Conservation (phyloP, 176 grass and related monocot genomes). For the Panicum miliaceum region DNA sequence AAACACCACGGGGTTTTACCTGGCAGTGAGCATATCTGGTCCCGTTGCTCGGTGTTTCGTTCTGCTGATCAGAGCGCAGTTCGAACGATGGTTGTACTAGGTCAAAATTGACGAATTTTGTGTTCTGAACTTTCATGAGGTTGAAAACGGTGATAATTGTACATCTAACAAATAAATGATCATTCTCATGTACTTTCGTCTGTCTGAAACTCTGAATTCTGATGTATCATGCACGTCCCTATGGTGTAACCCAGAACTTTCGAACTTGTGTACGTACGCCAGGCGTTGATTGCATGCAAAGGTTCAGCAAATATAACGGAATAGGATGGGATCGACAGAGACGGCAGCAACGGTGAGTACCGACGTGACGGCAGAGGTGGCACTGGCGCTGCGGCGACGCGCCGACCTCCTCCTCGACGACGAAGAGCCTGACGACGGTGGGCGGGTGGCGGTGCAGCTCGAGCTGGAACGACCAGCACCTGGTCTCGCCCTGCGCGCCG, state of each 20-base stretch:
- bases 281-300: not conserved
- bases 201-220: not conserved
- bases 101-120: not conserved
- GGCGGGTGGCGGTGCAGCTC: conserved; percentile 74
- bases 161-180: not conserved
- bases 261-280: not conserved
- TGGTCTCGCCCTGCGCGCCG: conserved; percentile 59
- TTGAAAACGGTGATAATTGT: not conserved
- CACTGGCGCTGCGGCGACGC: conserved; percentile 58
- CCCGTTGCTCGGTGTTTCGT: not conserved
- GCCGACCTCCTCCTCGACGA: conserved; percentile 81
- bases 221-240: not conserved
- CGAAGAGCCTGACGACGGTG: conserved; percentile 61
- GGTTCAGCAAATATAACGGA: not conserved
- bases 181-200: not conserved
- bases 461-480: conserved; percentile 82
- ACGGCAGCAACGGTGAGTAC: conserved; percentile 42
- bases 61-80: not conserved
- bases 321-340: not conserved
- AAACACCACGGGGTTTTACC: conserved; percentile 2
- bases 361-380: conserved; percentile 65
- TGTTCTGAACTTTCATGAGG: not conserved
- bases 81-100: not conserved
- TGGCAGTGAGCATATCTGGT: not conserved
- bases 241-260: not conserved